Evolutionary conservation across 208 protist genomes (phyloP).

Genomic region (Phytomonas francai): DNA sequence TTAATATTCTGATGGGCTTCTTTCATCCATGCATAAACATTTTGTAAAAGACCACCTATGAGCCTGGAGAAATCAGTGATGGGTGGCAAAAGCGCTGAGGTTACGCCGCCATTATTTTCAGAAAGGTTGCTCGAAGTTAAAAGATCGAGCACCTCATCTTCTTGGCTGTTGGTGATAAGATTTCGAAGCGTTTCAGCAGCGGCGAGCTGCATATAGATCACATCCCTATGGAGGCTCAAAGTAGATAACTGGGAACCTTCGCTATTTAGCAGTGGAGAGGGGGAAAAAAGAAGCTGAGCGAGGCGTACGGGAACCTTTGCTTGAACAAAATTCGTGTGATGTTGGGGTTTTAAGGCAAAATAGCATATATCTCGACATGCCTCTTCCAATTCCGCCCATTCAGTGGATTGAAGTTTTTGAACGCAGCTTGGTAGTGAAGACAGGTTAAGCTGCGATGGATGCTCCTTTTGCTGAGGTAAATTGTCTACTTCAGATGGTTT

Average conservation of each 20-base stretch:
- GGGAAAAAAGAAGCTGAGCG: constrained; percentile 33
- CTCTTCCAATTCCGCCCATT: constrained; percentile 44
- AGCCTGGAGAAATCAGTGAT: too few relatives aligned
- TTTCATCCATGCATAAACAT: constrained; percentile 27
- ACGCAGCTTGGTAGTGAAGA: constrained; percentile 25
- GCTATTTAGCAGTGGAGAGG: background rate
- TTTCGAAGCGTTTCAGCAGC: constrained; percentile 56
- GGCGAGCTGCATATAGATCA: constrained; percentile 42
- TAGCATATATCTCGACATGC: constrained; percentile 37
- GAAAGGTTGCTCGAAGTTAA: constrained; percentile 10
- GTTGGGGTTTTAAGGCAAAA: constrained; percentile 32
- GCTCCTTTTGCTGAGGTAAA: too few relatives aligned
- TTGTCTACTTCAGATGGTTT: too few relatives aligned
- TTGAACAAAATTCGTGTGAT: constrained; percentile 27
- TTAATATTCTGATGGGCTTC: constrained; percentile 18
- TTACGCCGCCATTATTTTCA: too few relatives aligned
- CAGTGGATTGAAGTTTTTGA: constrained; percentile 25
- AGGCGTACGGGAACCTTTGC: constrained; percentile 39
- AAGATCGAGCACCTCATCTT: constrained; percentile 48
- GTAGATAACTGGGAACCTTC: too few relatives aligned
- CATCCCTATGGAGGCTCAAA: too few relatives aligned
- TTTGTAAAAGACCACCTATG: constrained; percentile 20
- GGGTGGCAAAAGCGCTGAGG: too few relatives aligned
- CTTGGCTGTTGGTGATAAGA: constrained; percentile 44
- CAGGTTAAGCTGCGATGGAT: too few relatives aligned